Base-by-base conservation (phyloP, 169 alveolate genomes). In the Cryptosporidium viatorum region DNA sequence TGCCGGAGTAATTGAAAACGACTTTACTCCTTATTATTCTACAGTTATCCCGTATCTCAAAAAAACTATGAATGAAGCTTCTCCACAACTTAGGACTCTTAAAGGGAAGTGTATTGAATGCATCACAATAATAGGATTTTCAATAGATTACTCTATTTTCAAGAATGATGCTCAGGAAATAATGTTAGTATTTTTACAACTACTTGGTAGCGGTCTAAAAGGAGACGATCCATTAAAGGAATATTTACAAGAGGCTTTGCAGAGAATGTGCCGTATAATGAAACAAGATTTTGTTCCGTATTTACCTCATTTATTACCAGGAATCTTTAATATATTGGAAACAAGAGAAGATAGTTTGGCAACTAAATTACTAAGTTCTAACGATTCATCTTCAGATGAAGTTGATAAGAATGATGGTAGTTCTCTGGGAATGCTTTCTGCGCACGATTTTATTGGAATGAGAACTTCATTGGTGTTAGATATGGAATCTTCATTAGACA, bases 41-140 rank as follows among this genome's bases (percentile, higher is more conserved):
- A 91, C 96, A 3, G 93, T 96, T 14, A 84, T 96, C 50, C 98
- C 98, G 2, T 92, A 94, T 48, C 93, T 95, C 93, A 95, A 95
- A 85, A 95, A 94, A 41, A 93, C 93, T 1, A 93, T 93, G 69
- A 86, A 93, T 35, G 93, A 93, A 43, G 92, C 87, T 2, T 71
- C 94, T 43, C 92, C 93, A 39, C 97, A 96, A 62, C 96, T 93
- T 35, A 91, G 97, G 18, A 92, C 97, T 7, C 91, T 96, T 10
- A 87, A 96, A 8, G 98, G 98, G 7, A 95, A 95, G 65, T 97
- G 98, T 29, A 94, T 95, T 23, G 98, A 96, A 84, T 96, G 98
- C 85, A 93, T 96, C 43, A 93, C 97, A 23, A 96, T 96, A 50
- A 95, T 96, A 12, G 98, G 98, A 16, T 91, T 94, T 86, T 85